These are phyloP conservation scores for Aspergillus pseudoterreus DNA, from an alignment of 2,329 filamentous ascomycete species.

Conservation along the genomic window DNA sequence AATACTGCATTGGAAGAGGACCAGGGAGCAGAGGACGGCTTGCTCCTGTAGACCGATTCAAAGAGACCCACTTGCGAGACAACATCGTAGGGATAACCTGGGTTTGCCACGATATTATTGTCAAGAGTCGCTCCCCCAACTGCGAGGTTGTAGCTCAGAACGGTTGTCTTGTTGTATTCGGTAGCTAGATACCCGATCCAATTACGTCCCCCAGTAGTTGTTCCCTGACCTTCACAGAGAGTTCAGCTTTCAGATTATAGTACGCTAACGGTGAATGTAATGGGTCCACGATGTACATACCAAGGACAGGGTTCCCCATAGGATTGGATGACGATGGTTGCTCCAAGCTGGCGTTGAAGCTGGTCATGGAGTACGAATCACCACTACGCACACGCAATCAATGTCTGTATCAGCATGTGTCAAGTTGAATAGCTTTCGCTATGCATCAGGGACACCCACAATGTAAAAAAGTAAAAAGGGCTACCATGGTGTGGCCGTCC, in stretches of 20 bases:
- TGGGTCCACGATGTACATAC: not conserved
- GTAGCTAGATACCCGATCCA: conserved; percentile 8
- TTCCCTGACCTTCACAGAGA: conserved; percentile 2
- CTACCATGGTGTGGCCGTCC: not conserved
- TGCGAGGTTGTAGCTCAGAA: conserved; percentile 8
- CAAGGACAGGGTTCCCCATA: not conserved
- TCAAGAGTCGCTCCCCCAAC: conserved; percentile 6
- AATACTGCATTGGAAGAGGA: not conserved
- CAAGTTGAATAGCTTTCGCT: not conserved
- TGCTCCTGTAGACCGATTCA: not conserved
- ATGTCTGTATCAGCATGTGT: not conserved
- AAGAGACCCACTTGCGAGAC: conserved; percentile 2
- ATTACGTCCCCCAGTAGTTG: conserved; percentile 3
- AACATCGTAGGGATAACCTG: not conserved
- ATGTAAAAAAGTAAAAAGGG: not conserved
- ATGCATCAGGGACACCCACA: not conserved
- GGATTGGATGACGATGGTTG: not conserved
- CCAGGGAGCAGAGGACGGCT: not conserved
- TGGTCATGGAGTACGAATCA: not conserved
- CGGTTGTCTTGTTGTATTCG: not conserved
- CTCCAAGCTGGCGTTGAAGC: not conserved
- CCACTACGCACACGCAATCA: not conserved
- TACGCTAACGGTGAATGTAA: not conserved
- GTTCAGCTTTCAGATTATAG: not conserved
- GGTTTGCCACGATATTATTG: not conserved